phyloP scores from a whole-genome alignment of 192 early-diverging fungal genomes.

The Chytriomyces hyalinus region DNA sequence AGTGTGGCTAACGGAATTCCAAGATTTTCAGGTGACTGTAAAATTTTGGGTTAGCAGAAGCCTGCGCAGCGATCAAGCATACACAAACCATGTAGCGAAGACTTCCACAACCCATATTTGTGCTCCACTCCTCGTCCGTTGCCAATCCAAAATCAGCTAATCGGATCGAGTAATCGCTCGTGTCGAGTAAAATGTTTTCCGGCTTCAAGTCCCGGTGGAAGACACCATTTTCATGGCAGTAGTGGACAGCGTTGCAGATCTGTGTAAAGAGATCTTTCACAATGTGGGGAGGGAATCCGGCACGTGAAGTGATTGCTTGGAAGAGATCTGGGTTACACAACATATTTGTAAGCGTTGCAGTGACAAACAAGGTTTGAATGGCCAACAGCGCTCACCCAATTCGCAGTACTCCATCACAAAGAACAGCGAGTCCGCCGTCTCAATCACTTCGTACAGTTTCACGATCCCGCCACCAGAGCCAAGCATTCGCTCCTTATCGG shows the following conservation, averaged over 20 bases:
- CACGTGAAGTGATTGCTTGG: constrained; percentile 46
- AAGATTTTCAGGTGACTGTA: constrained; percentile 64
- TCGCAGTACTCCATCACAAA: constrained; percentile 48
- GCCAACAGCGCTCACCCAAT: constrained; percentile 14
- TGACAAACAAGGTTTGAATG: not conserved
- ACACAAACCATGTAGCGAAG: constrained; percentile 91
- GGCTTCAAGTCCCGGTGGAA: constrained; percentile 93
- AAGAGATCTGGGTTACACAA: constrained; percentile 44
- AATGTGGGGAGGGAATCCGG: constrained; percentile 27
- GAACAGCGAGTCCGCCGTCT: constrained; percentile 45
- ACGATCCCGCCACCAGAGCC: constrained; percentile 30
- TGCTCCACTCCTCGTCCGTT: constrained; percentile 73
- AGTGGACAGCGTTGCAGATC: constrained; percentile 75
- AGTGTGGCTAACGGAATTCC: constrained; percentile 16
- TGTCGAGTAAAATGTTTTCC: constrained; percentile 71
- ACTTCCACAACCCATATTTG: constrained; percentile 87
- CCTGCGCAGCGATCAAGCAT: constrained; percentile 15
- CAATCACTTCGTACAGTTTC: constrained; percentile 46
- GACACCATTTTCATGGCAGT: constrained; percentile 76
- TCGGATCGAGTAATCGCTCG: constrained; percentile 57
- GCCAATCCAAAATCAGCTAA: constrained; percentile 96
- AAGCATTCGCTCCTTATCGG: constrained; percentile 8
- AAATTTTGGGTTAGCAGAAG: not conserved
- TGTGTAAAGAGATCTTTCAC: constrained; percentile 69
- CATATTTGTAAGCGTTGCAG: not conserved